Conservation (phyloP, 2,329 filamentous ascomycete species). For the Diplodia mutila region DNA sequence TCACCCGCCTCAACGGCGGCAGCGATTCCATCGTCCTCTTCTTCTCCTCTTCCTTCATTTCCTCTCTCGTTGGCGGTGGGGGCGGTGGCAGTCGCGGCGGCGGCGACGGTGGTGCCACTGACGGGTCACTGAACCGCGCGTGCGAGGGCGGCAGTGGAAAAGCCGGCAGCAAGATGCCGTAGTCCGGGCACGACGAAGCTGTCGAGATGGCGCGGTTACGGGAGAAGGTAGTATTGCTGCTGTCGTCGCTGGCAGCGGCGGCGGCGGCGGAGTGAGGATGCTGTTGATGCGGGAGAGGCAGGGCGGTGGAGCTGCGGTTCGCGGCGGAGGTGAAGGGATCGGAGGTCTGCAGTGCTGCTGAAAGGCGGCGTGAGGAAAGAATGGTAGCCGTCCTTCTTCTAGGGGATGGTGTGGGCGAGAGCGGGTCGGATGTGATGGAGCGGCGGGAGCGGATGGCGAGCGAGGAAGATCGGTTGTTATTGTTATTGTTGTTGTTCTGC, state of each 20-base stretch:
- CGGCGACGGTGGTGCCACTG: not conserved
- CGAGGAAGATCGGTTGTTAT: not conserved
- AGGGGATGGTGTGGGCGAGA: not conserved
- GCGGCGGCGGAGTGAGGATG: not conserved
- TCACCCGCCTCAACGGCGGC: not conserved
- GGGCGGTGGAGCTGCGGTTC: constrained; percentile 13
- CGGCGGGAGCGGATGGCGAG: not conserved
- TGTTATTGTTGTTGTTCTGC: not conserved
- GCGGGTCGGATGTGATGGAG: not conserved
- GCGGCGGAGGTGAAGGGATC: not conserved
- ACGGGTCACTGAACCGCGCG: not conserved
- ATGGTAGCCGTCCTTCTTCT: not conserved
- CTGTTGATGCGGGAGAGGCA: not conserved
- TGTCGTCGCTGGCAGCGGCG: not conserved
- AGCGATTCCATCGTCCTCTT: too few species aligned
- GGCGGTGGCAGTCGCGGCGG: not conserved
- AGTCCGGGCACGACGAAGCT: not conserved
- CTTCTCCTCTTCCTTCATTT: not conserved
- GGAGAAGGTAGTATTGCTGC: not conserved
- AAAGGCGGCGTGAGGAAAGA: not conserved
- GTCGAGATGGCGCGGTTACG: not conserved
- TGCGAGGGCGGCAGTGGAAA: constrained; percentile 14
- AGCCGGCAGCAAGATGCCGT: not conserved
- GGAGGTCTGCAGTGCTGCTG: not conserved
- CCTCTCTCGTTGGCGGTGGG: not conserved